These are phyloP conservation scores for Sequoia sempervirens DNA, from an alignment of 75 land plant genomes.

Conservation along the genomic window DNA sequence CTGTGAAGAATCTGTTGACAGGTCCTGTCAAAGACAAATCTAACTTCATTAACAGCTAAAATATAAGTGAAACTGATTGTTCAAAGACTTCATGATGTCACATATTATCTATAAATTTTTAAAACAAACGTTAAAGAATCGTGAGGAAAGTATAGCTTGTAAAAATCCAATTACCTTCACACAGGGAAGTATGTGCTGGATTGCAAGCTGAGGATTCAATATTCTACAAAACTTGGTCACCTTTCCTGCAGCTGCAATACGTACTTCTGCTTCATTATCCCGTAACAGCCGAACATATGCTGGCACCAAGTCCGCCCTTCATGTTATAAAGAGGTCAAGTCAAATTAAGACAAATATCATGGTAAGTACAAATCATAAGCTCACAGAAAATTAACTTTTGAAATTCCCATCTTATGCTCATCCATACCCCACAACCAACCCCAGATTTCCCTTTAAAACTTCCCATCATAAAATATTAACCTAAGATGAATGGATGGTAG, in stretches of 20 bases:
- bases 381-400: background rate
- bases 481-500: background rate
- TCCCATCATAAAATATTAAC: background rate
- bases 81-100: background rate
- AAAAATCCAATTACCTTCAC: conserved; percentile 61
- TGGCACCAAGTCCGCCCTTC: conserved; percentile 78
- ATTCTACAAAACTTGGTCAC: conserved; percentile 93
- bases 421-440: background rate
- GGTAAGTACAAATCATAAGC: background rate
- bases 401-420: background rate
- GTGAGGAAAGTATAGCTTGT: background rate
- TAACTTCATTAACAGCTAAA: background rate
- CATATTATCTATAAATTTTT: background rate
- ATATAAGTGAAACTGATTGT: background rate
- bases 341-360: background rate
- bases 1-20: conserved; percentile 96
- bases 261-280: conserved; percentile 97
- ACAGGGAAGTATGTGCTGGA: conserved; percentile 94
- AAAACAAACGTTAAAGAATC: background rate
- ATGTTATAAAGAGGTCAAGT: conserved; percentile 8
- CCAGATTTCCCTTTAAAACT: background rate
- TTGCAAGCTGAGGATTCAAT: conserved; percentile 76
- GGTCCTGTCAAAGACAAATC: conserved; percentile 41
- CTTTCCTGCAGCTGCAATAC: conserved; percentile 97
- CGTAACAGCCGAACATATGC: conserved; percentile 94